A percentile compares a stretch with the other conserved stretches of the same genome.
phyloP scores from a whole-genome alignment of 208 protist genomes.

The Porcisia hertigi region DNA sequence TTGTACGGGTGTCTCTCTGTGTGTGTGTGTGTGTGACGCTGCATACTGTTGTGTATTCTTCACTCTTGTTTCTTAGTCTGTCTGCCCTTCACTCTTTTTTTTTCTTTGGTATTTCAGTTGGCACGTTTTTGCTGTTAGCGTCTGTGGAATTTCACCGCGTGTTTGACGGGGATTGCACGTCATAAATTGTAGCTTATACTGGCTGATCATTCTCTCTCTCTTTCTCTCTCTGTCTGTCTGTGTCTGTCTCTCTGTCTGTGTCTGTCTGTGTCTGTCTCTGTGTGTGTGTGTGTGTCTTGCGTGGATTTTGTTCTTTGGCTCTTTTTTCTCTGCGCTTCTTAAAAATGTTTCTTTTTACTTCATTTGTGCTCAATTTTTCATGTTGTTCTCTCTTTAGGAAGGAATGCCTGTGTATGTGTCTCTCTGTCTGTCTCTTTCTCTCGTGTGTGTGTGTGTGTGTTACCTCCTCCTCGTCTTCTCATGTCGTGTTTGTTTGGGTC shows the following conservation, averaged over 20 bases:
- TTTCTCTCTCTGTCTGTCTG: not conserved
- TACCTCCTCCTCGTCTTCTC: not conserved
- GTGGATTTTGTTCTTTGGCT: not conserved
- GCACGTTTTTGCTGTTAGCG: too few relatives aligned
- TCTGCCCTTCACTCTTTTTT: conserved; percentile 12
- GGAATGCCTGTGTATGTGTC: not conserved
- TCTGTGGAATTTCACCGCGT: too few relatives aligned
- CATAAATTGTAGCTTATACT: not conserved
- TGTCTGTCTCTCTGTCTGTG: not conserved
- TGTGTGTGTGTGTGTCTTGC: not conserved
- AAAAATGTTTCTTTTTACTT: not conserved
- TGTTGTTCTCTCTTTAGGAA: not conserved
- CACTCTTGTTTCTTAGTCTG: not conserved
- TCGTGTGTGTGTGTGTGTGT: not conserved
- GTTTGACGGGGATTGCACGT: not conserved
- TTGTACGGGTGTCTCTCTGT: too few relatives aligned
- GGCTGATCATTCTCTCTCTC: not conserved
- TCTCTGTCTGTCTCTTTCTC: not conserved
- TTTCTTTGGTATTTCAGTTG: not conserved
- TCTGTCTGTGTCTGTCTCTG: not conserved
- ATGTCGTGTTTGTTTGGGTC: not conserved
- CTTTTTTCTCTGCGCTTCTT: not conserved
- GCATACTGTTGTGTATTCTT: not conserved
- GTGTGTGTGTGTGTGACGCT: not conserved
- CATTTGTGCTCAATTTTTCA: not conserved